These are phyloP conservation scores for Acer negundo DNA, from an alignment of 345 rosid species.

Conservation along the genomic window DNA sequence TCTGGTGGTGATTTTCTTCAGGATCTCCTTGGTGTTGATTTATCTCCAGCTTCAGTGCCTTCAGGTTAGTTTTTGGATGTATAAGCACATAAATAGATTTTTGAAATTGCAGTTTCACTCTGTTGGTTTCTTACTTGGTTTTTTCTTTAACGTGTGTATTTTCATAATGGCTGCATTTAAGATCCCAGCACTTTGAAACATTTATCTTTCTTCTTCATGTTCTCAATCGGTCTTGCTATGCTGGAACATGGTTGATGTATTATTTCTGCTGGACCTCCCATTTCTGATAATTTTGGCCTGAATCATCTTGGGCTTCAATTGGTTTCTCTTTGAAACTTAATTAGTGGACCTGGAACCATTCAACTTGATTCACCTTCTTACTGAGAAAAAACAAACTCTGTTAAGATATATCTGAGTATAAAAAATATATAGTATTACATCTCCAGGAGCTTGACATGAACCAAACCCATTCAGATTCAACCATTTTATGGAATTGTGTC, in stretches of 20 bases:
- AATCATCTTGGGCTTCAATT: neutral
- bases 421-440: too few relatives aligned
- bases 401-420: too few relatives aligned
- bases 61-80: conserved; percentile 55
- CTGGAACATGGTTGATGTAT: neutral
- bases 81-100: conserved; percentile 1
- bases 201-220: neutral
- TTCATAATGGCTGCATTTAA: neutral
- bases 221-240: neutral
- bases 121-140: neutral
- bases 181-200: neutral
- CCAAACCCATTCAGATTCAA: neutral
- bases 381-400: neutral
- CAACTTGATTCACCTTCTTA: neutral
- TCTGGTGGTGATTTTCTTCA: conserved; percentile 87
- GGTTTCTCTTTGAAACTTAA: neutral
- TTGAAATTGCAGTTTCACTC: neutral
- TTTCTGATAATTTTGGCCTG: conserved; percentile 13
- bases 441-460: neutral
- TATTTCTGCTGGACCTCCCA: neutral
- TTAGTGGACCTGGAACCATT: neutral
- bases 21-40: conserved; percentile 90
- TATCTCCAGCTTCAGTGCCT: conserved; percentile 53
- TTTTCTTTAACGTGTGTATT: neutral
- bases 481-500: neutral